Evolutionary conservation across 768 basidiomycete species (phyloP).

Genomic region (Podaxis sp.): DNA sequence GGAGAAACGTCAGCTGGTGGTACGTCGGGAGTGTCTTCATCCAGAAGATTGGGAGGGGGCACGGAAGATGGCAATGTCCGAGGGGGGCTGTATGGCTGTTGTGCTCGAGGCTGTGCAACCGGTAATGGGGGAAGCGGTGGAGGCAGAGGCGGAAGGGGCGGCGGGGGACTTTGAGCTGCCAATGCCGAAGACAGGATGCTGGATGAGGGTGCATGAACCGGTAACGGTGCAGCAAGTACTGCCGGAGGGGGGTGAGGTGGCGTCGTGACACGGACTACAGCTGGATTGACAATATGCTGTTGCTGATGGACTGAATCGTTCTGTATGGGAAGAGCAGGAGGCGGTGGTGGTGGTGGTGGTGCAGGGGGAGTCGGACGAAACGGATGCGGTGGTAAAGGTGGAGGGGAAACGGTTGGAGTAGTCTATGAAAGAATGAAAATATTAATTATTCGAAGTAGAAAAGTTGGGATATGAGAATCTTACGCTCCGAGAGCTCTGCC

Average conservation of each 20-base stretch:
- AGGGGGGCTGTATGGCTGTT: conserved; percentile 17
- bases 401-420: conserved; percentile 7
- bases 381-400: conserved; percentile 6
- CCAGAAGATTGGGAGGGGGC: conserved; percentile 59
- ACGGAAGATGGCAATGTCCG: conserved; percentile 19
- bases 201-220: conserved; percentile 1
- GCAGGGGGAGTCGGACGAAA: conserved; percentile 7
- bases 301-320: background rate
- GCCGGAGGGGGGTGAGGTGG: conserved; percentile 12
- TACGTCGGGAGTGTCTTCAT: conserved; percentile 49
- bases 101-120: conserved; percentile 19
- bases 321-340: background rate
- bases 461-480: background rate
- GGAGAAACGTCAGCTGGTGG: conserved; percentile 19
- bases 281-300: background rate
- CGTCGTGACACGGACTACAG: background rate
- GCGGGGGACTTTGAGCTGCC: conserved; percentile 2
- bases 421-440: background rate
- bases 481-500: background rate
- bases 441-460: background rate
- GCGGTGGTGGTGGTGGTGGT: conserved; percentile 13
- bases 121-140: conserved; percentile 17
- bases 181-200: conserved; percentile 9
- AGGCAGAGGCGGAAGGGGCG: conserved; percentile 12
- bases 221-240: background rate